phyloP scores from a whole-genome alignment of 441 rosid species.

The Viola pubescens region DNA sequence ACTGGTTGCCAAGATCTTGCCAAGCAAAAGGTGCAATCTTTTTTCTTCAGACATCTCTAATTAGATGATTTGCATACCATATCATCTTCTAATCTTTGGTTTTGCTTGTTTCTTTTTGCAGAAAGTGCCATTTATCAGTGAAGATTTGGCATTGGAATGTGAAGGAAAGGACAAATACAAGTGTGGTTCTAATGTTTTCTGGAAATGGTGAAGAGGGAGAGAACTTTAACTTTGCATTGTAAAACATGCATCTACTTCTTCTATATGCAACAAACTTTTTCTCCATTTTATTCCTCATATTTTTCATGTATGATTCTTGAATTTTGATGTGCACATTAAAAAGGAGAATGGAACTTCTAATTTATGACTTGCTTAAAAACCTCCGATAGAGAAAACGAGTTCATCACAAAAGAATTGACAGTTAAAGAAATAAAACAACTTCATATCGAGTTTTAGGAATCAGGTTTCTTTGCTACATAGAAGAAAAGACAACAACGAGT shows the following conservation, averaged over 20 bases:
- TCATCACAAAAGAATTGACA: no score
- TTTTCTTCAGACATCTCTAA: background rate
- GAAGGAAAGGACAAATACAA: slow-evolving; percentile 89
- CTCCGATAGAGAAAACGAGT: no score
- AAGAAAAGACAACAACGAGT: no score
- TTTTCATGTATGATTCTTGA: background rate
- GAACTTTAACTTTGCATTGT: background rate
- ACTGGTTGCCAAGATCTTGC: slow-evolving; percentile 99
- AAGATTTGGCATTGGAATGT: slow-evolving; percentile 74
- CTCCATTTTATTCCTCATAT: slow-evolving; percentile 12
- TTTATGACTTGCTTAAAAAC: no score
- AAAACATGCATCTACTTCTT: slow-evolving; percentile 26
- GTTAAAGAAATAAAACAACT: no score
- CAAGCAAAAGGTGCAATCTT: slow-evolving; percentile 66
- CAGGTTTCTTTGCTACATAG: no score
- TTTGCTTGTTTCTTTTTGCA: slow-evolving; percentile 28
- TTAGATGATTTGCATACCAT: background rate
- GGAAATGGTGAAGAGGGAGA: slow-evolving; percentile 73
- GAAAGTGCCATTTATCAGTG: slow-evolving; percentile 84
- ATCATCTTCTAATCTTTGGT: background rate
- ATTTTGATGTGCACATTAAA: background rate
- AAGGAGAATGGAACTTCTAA: background rate
- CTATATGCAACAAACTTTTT: slow-evolving; percentile 14
- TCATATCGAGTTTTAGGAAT: no score
- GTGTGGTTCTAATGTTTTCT: slow-evolving; percentile 96